Evolutionary conservation across 495 filamentous ascomycete genomes (phyloP).

Genomic region (Hyaloscypha bicolor): DNA sequence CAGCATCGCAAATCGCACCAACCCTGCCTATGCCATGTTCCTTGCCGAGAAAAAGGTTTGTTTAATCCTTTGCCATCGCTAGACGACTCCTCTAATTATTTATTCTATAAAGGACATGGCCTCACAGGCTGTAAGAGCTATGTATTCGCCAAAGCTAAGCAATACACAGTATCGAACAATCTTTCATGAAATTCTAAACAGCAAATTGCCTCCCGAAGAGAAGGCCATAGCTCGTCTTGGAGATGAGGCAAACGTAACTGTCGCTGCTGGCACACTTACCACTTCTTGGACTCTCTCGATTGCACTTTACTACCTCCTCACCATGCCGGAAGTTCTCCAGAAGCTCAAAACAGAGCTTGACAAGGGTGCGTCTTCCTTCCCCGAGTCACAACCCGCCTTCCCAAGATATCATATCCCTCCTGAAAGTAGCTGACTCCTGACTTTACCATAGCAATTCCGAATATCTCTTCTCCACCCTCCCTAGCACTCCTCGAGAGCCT

Average conservation of each 20-base stretch:
- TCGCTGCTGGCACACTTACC: conserved; percentile 21
- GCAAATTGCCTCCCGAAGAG: conserved; percentile 32
- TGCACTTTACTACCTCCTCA: conserved; percentile 36
- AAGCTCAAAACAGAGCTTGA: conserved; percentile 38
- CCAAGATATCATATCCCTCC: not conserved
- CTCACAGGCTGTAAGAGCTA: conserved; percentile 9
- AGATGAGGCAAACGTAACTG: conserved; percentile 36
- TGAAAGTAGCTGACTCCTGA: not conserved
- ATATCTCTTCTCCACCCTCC: conserved; percentile 19
- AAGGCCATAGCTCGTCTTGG: conserved; percentile 34
- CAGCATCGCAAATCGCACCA: conserved; percentile 2
- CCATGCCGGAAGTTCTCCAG: conserved; percentile 30
- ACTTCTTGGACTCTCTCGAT: conserved; percentile 18
- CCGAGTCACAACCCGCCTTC: not conserved
- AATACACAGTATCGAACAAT: conserved; percentile 16
- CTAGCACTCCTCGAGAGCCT: conserved; percentile 38
- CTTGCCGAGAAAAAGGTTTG: conserved; percentile 14
- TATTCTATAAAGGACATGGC: conserved; percentile 7
- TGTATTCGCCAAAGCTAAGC: not conserved
- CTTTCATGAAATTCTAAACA: conserved; percentile 21
- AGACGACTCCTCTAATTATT: not conserved
- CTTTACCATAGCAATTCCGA: conserved; percentile 15
- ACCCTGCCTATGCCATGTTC: conserved; percentile 13
- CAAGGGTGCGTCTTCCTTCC: not conserved
- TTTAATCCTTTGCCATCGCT: not conserved